Conservation (phyloP, 441 rosid species). For the Capsella rubella region DNA sequence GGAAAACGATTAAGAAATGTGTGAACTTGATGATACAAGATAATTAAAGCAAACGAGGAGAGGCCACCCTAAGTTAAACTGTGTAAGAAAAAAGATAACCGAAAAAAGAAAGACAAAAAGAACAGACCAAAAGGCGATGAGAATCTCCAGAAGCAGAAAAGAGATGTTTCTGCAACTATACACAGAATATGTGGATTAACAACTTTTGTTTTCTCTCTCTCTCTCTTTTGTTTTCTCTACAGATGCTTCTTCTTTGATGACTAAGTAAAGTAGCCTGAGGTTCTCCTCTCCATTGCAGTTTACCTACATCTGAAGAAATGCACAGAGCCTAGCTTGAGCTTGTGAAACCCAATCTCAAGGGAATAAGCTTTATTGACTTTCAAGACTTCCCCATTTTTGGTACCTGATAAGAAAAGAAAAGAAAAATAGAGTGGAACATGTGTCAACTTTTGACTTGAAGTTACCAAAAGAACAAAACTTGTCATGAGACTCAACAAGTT, state of each 20-base stretch:
- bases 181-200: conserved; percentile 31
- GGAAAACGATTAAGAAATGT: conserved; percentile 34
- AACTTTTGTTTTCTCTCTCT: conserved; percentile 16
- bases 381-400: conserved; percentile 60
- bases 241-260: conserved; percentile 34
- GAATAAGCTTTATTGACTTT: conserved; percentile 30
- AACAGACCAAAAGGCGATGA: conserved; percentile 24
- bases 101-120: background rate
- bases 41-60: conserved; percentile 24
- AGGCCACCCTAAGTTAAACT: conserved; percentile 40
- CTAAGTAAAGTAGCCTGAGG: conserved; percentile 36
- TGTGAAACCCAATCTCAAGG: conserved; percentile 26
- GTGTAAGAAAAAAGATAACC: conserved; percentile 19
- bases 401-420: conserved; percentile 49
- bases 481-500: conserved; percentile 1
- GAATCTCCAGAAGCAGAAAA: conserved; percentile 33
- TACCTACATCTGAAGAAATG: conserved; percentile 40
- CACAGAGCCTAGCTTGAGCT: conserved; percentile 40
- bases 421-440: conserved; percentile 10
- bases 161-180: conserved; percentile 42
- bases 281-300: conserved; percentile 37
- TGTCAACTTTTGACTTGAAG: background rate
- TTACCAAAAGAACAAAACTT: conserved; percentile 11
- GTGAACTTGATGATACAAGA: conserved; percentile 34
- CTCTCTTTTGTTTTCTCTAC: conserved; percentile 24